phyloP scores from a whole-genome alignment of 1,284 basidiomycete species.

The Mixia osmundae region DNA sequence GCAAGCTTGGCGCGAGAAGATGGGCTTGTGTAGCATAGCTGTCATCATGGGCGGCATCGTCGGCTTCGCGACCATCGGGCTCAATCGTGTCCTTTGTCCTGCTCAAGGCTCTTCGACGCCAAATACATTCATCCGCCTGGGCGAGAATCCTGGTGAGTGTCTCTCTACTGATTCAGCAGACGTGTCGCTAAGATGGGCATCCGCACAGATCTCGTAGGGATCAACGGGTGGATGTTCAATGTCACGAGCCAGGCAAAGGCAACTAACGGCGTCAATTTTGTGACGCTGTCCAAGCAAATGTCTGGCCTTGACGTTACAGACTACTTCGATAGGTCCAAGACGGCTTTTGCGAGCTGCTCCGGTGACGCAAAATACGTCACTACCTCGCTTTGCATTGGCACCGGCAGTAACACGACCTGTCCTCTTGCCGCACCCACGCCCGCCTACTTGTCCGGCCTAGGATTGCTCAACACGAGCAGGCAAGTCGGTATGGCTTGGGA shows the following conservation, averaged over 20 bases:
- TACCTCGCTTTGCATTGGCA: slow-evolving; percentile 40
- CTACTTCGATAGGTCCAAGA: slow-evolving; percentile 44
- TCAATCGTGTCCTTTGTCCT: slow-evolving; percentile 80
- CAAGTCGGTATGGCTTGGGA: slow-evolving; percentile 70
- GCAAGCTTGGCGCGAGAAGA: slow-evolving; percentile 97
- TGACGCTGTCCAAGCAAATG: slow-evolving; percentile 32
- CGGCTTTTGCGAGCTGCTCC: slow-evolving; percentile 19
- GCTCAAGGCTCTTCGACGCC: slow-evolving; percentile 19
- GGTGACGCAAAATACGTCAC: slow-evolving; percentile 37
- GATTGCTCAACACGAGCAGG: slow-evolving; percentile 38
- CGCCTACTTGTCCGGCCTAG: slow-evolving; percentile 26
- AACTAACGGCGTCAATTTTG: slow-evolving; percentile 33
- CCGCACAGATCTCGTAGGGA: slow-evolving; percentile 37
- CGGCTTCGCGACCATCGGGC: slow-evolving; percentile 83
- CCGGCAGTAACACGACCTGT: slow-evolving; percentile 25
- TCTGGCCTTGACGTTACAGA: slow-evolving; percentile 72
- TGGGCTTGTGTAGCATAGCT: slow-evolving; percentile 73
- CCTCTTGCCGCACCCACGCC: slow-evolving; percentile 27
- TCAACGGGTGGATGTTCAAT: slow-evolving; percentile 58
- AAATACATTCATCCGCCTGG: slow-evolving; percentile 11
- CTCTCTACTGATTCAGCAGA: not conserved
- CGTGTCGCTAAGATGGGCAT: slow-evolving; percentile 3
- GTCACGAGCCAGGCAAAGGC: slow-evolving; percentile 34
- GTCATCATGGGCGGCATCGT: slow-evolving; percentile 49
- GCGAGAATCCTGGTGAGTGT: slow-evolving; percentile 10